Percentiles rank a stretch among this genome's conserved stretches.
Conservation (phyloP, 768 basidiomycete genomes). For the Mycena albidolilacea region DNA sequence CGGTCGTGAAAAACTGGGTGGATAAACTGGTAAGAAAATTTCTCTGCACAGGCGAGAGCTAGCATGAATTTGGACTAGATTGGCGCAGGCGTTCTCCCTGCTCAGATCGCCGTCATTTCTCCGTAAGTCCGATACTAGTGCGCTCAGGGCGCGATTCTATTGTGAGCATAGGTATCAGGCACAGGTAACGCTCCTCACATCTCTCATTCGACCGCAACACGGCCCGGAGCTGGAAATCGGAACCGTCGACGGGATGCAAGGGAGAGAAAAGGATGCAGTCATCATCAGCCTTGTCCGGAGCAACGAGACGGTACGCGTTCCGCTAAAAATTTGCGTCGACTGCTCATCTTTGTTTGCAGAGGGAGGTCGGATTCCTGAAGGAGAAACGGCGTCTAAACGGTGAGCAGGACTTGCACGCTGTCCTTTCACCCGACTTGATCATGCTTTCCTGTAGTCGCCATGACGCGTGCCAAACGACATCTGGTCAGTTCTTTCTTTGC, state of each 20-base stretch:
- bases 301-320: constrained; percentile 78
- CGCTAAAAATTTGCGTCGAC: neutral
- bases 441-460: constrained; percentile 71
- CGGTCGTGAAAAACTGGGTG: constrained; percentile 87
- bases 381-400: constrained; percentile 94
- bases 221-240: constrained; percentile 88
- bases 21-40: constrained; percentile 72
- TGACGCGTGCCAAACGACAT: constrained; percentile 93
- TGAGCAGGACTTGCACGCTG: constrained; percentile 46
- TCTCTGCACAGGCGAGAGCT: neutral
- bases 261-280: constrained; percentile 94
- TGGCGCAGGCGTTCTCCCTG: constrained; percentile 52
- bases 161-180: constrained; percentile 82
- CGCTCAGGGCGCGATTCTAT: neutral
- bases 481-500: constrained; percentile 68
- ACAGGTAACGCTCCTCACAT: constrained; percentile 89
- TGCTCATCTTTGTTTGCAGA: constrained; percentile 53
- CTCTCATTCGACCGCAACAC: constrained; percentile 79
- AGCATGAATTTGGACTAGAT: constrained; percentile 1
- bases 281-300: constrained; percentile 94
- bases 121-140: constrained; percentile 65
- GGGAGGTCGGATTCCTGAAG: constrained; percentile 95
- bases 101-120: constrained; percentile 90
- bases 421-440: constrained; percentile 27
- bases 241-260: constrained; percentile 97